Evolutionary conservation across 208 protist species (phyloP).

Genomic region (Angomonas deanei): DNA sequence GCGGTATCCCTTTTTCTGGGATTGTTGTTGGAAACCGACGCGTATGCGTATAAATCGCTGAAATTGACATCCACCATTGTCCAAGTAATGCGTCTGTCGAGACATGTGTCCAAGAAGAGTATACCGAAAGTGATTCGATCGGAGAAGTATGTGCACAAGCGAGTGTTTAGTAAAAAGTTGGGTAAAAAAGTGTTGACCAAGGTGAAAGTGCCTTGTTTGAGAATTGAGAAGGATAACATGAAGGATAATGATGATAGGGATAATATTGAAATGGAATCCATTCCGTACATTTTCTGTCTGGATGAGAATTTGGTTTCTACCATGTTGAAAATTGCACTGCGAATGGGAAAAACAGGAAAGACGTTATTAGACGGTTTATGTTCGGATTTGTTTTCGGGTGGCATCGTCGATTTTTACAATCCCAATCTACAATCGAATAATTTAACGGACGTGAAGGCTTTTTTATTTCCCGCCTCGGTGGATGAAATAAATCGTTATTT

Average conservation of each 20-base stretch:
- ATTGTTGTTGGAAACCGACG: conserved; percentile 26
- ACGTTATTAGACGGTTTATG: conserved; percentile 34
- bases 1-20: conserved; percentile 34
- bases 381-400: conserved; percentile 38
- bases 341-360: conserved; percentile 37
- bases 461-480: not conserved
- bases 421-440: conserved; percentile 6
- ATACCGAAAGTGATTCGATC: conserved; percentile 26
- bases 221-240: conserved; percentile 18
- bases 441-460: not conserved
- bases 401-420: conserved; percentile 27
- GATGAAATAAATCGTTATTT: not conserved
- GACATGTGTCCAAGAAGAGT: conserved; percentile 39
- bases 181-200: conserved; percentile 31
- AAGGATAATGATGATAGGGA: not conserved
- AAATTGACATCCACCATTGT: conserved; percentile 37
- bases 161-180: conserved; percentile 25
- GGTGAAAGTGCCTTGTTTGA: conserved; percentile 36
- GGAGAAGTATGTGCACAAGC: conserved; percentile 31
- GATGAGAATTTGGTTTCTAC: conserved; percentile 25
- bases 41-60: conserved; percentile 38
- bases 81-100: conserved; percentile 36
- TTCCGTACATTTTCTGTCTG: conserved; percentile 6
- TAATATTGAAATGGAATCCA: not conserved
- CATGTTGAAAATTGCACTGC: conserved; percentile 30